Evolutionary conservation across 257 asterid genomes (phyloP).

Genomic region (Nicotiana obtusifolia): DNA sequence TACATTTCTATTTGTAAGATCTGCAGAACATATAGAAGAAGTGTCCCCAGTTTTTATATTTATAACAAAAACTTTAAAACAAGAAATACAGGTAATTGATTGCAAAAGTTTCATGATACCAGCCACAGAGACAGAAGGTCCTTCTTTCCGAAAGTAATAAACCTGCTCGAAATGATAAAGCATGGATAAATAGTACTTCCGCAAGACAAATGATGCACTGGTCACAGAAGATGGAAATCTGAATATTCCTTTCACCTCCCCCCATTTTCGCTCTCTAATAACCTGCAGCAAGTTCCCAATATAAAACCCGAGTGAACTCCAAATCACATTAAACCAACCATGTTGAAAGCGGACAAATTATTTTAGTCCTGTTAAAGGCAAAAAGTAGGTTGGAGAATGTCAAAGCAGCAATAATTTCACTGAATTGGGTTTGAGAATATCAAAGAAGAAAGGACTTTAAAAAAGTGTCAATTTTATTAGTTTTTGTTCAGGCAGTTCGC

Average conservation of each 20-base stretch:
- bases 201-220: constrained; percentile 73
- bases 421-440: not conserved
- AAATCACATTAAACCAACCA: not conserved
- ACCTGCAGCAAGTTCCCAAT: constrained; percentile 43
- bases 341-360: not conserved
- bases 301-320: constrained; percentile 4
- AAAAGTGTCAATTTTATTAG: not conserved
- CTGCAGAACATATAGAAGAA: constrained; percentile 23
- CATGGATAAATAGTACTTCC: constrained; percentile 71
- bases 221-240: constrained; percentile 76
- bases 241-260: constrained; percentile 69
- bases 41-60: constrained; percentile 7
- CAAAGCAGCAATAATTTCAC: not conserved
- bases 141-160: constrained; percentile 73
- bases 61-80: not conserved
- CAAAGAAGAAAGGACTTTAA: not conserved
- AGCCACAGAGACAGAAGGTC: constrained; percentile 33
- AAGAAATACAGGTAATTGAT: not conserved
- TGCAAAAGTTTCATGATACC: constrained; percentile 28
- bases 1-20: constrained; percentile 26
- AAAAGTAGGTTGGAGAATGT: not conserved
- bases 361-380: not conserved
- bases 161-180: constrained; percentile 97
- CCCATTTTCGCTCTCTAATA: constrained; percentile 84
- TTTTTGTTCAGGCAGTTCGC: not conserved